Evolutionary conservation across 495 filamentous ascomycete species (phyloP).

Genomic region (Aspergillus carlsbadensis): DNA sequence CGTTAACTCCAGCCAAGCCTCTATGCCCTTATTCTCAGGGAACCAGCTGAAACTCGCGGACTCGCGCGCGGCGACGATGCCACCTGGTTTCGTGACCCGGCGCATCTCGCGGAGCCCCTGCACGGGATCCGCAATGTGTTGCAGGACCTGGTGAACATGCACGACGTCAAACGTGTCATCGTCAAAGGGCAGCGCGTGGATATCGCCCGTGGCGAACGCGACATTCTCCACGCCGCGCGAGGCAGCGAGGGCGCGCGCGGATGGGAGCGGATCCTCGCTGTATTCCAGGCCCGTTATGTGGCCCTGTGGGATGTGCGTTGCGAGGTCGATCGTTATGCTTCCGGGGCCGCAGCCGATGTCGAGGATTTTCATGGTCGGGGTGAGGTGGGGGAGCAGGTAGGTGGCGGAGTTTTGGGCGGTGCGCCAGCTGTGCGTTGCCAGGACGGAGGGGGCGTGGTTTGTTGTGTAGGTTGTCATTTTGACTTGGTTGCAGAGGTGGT

Average conservation of each 20-base stretch:
- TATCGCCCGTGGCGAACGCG: slow-evolving; percentile 48
- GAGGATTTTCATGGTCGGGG: slow-evolving; percentile 32
- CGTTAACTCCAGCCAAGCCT: slow-evolving; percentile 39
- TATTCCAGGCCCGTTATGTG: slow-evolving; percentile 48
- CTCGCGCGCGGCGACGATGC: slow-evolving; percentile 55
- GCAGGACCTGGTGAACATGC: slow-evolving; percentile 56
- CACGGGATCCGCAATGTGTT: slow-evolving; percentile 50
- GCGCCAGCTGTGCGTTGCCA: slow-evolving; percentile 51
- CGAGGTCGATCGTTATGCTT: slow-evolving; percentile 51
- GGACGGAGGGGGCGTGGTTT: slow-evolving; percentile 49
- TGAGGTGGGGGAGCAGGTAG: slow-evolving; percentile 51
- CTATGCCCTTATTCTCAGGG: slow-evolving; percentile 44
- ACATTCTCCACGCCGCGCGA: slow-evolving; percentile 45
- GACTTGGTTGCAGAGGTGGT: too few relatives aligned
- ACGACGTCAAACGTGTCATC: slow-evolving; percentile 61
- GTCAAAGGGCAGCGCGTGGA: slow-evolving; percentile 41
- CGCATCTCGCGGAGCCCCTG: slow-evolving; percentile 50
- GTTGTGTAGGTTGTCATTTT: slow-evolving; percentile 44
- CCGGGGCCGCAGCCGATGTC: slow-evolving; percentile 21
- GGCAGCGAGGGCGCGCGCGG: slow-evolving; percentile 37
- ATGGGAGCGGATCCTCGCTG: slow-evolving; percentile 36
- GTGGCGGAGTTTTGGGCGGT: slow-evolving; percentile 50
- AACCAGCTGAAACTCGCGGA: slow-evolving; percentile 45
- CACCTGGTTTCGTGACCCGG: slow-evolving; percentile 43
- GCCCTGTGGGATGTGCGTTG: slow-evolving; percentile 44